phyloP scores from a whole-genome alignment of 257 asterid species.

The Orobanche coerulescens region DNA sequence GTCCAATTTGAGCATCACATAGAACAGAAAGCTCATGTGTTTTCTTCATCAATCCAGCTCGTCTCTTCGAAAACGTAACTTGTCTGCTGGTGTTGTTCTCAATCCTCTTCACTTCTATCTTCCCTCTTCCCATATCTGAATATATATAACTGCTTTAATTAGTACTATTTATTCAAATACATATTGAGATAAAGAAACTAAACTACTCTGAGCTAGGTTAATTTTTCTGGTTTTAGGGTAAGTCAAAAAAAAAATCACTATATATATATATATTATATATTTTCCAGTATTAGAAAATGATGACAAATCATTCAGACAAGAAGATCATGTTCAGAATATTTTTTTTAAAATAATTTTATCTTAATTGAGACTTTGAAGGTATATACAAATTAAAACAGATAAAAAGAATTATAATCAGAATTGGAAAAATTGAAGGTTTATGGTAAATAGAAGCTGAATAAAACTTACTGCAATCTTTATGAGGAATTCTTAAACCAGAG shows the following conservation, averaged over 20 bases:
- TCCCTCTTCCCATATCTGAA: conserved; percentile 76
- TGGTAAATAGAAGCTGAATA: conserved; percentile 17
- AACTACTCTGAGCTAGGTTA: conserved; percentile 2
- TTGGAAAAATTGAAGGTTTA: conserved; percentile 15
- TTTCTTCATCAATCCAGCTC: conserved; percentile 68
- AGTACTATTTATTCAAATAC: neutral
- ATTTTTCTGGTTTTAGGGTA: conserved; percentile 23
- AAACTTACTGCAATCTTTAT: conserved; percentile 23
- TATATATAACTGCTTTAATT: too few relatives aligned
- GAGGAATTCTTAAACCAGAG: conserved; percentile 22
- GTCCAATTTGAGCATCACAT: conserved; percentile 81
- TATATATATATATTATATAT: too few relatives aligned
- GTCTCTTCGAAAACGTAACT: conserved; percentile 71
- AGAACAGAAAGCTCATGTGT: conserved; percentile 84
- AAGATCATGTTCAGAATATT: too few relatives aligned
- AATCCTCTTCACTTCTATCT: conserved; percentile 72
- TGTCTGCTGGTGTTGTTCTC: conserved; percentile 82
- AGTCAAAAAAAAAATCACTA: neutral
- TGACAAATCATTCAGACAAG: too few relatives aligned
- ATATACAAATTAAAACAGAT: conserved; percentile 9
- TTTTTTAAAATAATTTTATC: neutral
- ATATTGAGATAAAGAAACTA: neutral
- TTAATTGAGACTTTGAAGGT: neutral
- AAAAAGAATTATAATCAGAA: conserved; percentile 19
- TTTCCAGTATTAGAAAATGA: too few relatives aligned